A percentile compares a stretch with the other conserved stretches of the same genome.
These are phyloP conservation scores for Arthrobotrys megalospora DNA, from an alignment of 2,329 filamentous ascomycete species.

Conservation along the genomic window DNA sequence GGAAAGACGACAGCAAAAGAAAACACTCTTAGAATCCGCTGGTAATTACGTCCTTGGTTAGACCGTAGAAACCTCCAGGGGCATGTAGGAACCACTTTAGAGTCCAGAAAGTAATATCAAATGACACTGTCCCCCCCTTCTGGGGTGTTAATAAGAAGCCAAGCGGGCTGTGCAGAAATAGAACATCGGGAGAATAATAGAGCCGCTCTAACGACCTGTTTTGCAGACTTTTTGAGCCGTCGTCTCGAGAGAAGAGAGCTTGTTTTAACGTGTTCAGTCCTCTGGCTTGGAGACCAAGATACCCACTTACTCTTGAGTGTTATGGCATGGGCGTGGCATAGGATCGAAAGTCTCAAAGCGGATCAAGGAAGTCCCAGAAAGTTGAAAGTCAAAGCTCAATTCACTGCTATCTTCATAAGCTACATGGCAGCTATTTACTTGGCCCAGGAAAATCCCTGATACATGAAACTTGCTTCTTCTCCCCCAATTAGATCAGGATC, in stretches of 20 bases:
- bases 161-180: slow-evolving; percentile 56
- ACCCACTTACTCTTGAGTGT: slow-evolving; percentile 21
- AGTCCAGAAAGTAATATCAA: slow-evolving; percentile 47
- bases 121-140: slow-evolving; percentile 48
- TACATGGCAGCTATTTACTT: slow-evolving; percentile 48
- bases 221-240: slow-evolving; percentile 8
- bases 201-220: slow-evolving; percentile 14
- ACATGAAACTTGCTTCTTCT: slow-evolving; percentile 36
- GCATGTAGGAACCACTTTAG: slow-evolving; percentile 33
- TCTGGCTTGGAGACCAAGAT: slow-evolving; percentile 27
- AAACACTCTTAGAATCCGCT: slow-evolving; percentile 21
- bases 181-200: slow-evolving; percentile 32
- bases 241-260: slow-evolving; percentile 25
- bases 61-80: slow-evolving; percentile 42
- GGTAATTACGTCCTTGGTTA: slow-evolving; percentile 43
- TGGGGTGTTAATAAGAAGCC: slow-evolving; percentile 32
- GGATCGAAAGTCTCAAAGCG: slow-evolving; percentile 26
- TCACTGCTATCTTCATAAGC: slow-evolving; percentile 24
- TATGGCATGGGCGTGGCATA: slow-evolving; percentile 21
- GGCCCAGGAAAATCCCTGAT: slow-evolving; percentile 23
- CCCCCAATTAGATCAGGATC: slow-evolving; percentile 39
- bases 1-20: slow-evolving; percentile 49
- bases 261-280: slow-evolving; percentile 42
- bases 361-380: slow-evolving; percentile 36
- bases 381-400: slow-evolving; percentile 27